Evolutionary conservation across 164 flowering plant species (phyloP).

Genomic region (Litsea cubeba): DNA sequence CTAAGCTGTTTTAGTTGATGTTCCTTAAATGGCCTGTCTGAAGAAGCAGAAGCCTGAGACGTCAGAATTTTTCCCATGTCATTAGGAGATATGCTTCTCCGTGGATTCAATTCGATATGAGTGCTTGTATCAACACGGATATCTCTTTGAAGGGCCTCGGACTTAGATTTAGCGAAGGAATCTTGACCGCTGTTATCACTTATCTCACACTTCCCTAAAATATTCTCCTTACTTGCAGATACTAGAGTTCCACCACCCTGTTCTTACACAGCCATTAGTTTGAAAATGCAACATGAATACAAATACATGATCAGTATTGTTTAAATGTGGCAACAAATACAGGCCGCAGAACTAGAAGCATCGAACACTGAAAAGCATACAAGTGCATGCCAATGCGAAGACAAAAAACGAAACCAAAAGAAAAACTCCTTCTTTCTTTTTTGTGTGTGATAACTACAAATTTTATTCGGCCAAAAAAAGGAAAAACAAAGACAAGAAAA

Average conservation of each 20-base stretch:
- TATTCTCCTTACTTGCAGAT: conserved; percentile 14
- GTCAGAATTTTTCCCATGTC: conserved; percentile 58
- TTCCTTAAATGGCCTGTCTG: conserved; percentile 76
- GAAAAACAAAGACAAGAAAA: too few species aligned
- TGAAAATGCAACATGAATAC: not conserved
- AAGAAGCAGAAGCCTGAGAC: conserved; percentile 26
- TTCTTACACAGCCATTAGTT: conserved; percentile 8
- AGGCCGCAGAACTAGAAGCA: not conserved
- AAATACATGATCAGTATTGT: not conserved
- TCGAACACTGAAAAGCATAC: not conserved
- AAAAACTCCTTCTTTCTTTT: too few species aligned
- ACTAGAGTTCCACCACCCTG: conserved; percentile 37
- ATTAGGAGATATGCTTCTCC: conserved; percentile 32
- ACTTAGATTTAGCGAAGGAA: conserved; percentile 3
- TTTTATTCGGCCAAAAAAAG: too few species aligned
- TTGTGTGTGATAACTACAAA: too few species aligned
- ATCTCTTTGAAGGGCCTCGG: conserved; percentile 7
- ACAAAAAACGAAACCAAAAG: not conserved
- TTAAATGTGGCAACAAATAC: not conserved
- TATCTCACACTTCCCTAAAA: conserved; percentile 7
- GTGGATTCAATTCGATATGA: conserved; percentile 31
- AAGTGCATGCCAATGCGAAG: not conserved
- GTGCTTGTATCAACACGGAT: conserved; percentile 23
- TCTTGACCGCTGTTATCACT: conserved; percentile 5
- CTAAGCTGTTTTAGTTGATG: conserved; percentile 94